Base-by-base conservation (phyloP, 495 filamentous ascomycete species). In the Hypomontagnella monticulosa region DNA sequence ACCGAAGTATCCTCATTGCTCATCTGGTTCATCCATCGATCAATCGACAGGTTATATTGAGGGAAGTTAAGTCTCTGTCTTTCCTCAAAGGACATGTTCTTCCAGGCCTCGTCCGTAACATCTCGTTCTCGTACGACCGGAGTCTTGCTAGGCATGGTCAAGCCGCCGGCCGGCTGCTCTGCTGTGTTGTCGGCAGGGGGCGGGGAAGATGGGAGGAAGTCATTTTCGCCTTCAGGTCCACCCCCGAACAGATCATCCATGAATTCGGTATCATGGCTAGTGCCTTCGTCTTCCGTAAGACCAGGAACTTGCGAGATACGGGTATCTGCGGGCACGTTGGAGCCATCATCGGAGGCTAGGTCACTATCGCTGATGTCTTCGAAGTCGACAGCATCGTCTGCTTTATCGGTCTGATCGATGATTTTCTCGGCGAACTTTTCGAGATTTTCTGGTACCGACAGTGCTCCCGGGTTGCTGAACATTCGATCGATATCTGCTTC, bases 281-380 rank as follows among this genome's bases (percentile, higher is more conserved):
- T 80, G 56, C 72, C 76, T 53, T 50, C 76, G 61, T 86, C 83
- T 47, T 83, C 80, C 4, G 77, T 81, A 19, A 84, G 62, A 43
- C 77, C 81, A 9, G 79, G 81, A 55, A 75, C 63, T 65, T 85
- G 76, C 9, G 69, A 74, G 30, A 73, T 65, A 44, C 72, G 71
- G 0, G 69, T 75, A 14, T 72, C 74, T 23, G 78, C 80, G 41
- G 77, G 79, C 27, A 76, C 73, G 34, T 20, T 57, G 16, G 54
- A 63, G 12, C 56, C 76, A 33, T 72, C 70, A 41, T 77, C 76
- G 46, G 72, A 80, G 66, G 79, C 80, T 7, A 85, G 72, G 37
- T 88, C 88, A 57, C 83, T 83, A 55, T 89, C 88, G 48, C 79
- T 81, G 73, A 96, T 88, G 74, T 96, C 92, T 72, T 91, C 93